phyloP scores from a whole-genome alignment of 208 protist genomes.

The Wallacemonas sp. region DNA sequence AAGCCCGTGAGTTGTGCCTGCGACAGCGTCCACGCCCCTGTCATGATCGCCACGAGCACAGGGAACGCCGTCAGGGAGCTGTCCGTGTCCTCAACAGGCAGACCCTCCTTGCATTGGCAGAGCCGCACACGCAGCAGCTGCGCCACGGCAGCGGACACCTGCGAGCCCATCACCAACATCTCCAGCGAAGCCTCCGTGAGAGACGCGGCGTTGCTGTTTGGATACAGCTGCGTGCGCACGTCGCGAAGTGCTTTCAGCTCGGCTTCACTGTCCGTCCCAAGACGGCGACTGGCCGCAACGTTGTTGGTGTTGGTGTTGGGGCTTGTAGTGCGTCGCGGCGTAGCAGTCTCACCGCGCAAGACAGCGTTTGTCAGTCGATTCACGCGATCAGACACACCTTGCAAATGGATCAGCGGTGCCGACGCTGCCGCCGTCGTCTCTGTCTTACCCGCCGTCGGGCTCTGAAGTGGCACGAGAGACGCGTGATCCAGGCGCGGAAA shows the following conservation, averaged over 20 bases:
- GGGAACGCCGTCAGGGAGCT: conserved; percentile 33
- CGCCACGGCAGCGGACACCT: conserved; percentile 35
- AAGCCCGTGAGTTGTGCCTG: conserved; percentile 69
- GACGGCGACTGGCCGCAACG: not conserved
- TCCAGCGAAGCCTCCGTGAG: conserved; percentile 4
- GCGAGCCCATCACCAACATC: conserved; percentile 2
- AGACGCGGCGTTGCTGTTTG: not conserved
- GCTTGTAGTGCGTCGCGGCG: not conserved
- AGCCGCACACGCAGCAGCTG: conserved; percentile 38
- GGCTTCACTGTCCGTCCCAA: not conserved
- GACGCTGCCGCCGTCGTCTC: not conserved
- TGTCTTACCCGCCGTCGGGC: not conserved
- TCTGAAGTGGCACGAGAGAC: not conserved
- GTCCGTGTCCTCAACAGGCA: conserved; percentile 14
- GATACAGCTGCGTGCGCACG: not conserved
- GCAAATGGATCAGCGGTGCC: not conserved
- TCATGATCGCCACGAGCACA: conserved; percentile 42
- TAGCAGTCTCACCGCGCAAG: not conserved
- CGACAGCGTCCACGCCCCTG: conserved; percentile 44
- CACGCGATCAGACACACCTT: not conserved
- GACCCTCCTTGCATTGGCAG: conserved; percentile 20
- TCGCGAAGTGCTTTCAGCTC: not conserved
- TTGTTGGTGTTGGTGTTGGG: not conserved
- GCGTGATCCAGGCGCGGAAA: not conserved
- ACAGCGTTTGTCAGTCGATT: conserved; percentile 8